Evolutionary conservation across 2,329 filamentous ascomycete species (phyloP).

Genomic region (Gaeumannomyces tritici): DNA sequence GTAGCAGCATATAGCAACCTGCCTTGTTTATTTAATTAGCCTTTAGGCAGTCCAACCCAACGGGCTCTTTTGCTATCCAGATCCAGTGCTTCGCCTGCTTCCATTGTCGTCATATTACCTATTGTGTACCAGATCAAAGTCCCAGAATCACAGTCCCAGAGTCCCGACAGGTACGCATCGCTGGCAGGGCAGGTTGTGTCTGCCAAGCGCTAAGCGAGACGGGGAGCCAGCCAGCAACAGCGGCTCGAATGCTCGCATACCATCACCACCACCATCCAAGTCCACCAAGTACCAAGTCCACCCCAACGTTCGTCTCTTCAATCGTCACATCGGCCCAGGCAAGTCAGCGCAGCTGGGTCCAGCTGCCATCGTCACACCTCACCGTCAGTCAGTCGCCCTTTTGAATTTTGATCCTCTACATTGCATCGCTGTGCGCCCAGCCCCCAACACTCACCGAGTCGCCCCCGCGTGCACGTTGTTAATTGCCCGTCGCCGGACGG

Average conservation of each 20-base stretch:
- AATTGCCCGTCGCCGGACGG: background rate
- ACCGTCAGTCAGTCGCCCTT: background rate
- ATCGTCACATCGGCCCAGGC: background rate
- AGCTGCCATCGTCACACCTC: background rate
- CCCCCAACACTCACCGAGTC: background rate
- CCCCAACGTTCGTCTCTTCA: background rate
- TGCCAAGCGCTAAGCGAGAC: slow-evolving; percentile 19
- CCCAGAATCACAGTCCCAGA: no score
- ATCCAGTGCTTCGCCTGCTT: background rate
- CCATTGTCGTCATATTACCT: background rate
- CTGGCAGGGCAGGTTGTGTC: slow-evolving; percentile 1
- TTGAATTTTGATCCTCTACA: background rate
- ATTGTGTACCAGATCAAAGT: no score
- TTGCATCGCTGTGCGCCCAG: background rate
- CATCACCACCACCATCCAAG: background rate
- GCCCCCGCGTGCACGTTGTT: background rate
- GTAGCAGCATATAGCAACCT: background rate
- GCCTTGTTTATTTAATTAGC: background rate
- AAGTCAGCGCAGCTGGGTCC: background rate
- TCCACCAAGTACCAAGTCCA: background rate
- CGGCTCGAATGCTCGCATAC: no score
- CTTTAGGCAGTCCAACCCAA: background rate
- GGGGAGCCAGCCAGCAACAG: slow-evolving; percentile 5
- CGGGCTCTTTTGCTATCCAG: background rate
- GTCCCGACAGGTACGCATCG: background rate